Evolutionary conservation across 2,329 filamentous ascomycete species (phyloP).

Genomic region (Colletotrichum truncatum): DNA sequence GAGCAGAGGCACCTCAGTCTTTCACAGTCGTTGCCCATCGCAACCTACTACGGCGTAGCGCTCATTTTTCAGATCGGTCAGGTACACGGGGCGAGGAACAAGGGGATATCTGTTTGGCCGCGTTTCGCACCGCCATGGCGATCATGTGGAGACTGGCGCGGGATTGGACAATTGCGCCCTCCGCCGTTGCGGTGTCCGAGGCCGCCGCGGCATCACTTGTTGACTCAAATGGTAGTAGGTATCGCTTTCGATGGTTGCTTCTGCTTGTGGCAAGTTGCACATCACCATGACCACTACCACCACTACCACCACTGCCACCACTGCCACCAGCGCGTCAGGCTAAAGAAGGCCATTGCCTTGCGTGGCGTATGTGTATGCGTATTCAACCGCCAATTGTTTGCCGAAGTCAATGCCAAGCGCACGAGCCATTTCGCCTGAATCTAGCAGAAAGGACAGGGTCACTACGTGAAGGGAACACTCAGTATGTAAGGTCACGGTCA

Average conservation of each 20-base stretch:
- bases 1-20: neutral
- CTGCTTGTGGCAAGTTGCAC: too few relatives aligned
- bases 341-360: too few relatives aligned
- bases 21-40: neutral
- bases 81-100: neutral
- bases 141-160: neutral
- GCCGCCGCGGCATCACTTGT: neutral
- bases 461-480: neutral
- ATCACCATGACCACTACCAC: too few relatives aligned
- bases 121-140: neutral
- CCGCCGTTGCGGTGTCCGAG: neutral
- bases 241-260: too few relatives aligned
- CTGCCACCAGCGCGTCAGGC: too few relatives aligned
- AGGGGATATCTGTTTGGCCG: neutral
- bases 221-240: too few relatives aligned
- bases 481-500: neutral
- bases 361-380: neutral
- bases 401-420: neutral
- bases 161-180: neutral
- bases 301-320: too few relatives aligned
- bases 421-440: neutral
- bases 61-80: too few relatives aligned
- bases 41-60: neutral
- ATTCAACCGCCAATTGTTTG: neutral
- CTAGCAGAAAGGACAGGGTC: neutral